Evolutionary conservation across 495 filamentous ascomycete genomes (phyloP).

Genomic region (Tuber magnatum): DNA sequence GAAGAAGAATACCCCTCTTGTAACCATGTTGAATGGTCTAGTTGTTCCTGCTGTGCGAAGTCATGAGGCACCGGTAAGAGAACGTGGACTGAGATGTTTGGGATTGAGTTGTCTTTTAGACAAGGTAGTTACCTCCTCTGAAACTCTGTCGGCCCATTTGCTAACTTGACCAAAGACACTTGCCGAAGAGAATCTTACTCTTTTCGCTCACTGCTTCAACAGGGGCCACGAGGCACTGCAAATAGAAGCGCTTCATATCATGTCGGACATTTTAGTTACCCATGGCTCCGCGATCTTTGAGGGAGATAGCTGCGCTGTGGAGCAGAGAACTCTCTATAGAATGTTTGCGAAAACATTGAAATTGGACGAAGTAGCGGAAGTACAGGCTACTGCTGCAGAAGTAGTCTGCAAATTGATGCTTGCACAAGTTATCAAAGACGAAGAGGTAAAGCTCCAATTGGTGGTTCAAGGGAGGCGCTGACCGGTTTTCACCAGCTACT

Average conservation of each 20-base stretch:
- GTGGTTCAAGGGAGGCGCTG: neutral
- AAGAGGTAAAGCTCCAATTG: slow-evolving; percentile 42
- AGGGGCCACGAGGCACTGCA: slow-evolving; percentile 87
- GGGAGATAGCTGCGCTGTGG: slow-evolving; percentile 40
- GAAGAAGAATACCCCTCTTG: slow-evolving; percentile 76
- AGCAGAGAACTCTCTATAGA: slow-evolving; percentile 31
- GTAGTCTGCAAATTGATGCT: slow-evolving; percentile 83
- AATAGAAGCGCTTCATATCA: slow-evolving; percentile 78
- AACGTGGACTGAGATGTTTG: slow-evolving; percentile 78
- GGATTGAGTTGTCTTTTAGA: slow-evolving; percentile 88
- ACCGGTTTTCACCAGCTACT: slow-evolving; percentile 55
- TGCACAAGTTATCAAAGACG: slow-evolving; percentile 57
- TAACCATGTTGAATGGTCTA: slow-evolving; percentile 92
- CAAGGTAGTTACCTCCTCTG: slow-evolving; percentile 48
- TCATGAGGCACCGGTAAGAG: slow-evolving; percentile 86
- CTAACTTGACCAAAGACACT: slow-evolving; percentile 51
- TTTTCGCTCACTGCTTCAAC: slow-evolving; percentile 92
- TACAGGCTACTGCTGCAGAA: slow-evolving; percentile 74
- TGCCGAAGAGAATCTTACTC: slow-evolving; percentile 82
- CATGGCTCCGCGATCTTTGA: slow-evolving; percentile 68
- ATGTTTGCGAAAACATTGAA: slow-evolving; percentile 59
- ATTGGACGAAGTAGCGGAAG: slow-evolving; percentile 57
- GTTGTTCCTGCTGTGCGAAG: slow-evolving; percentile 89
- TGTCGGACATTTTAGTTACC: slow-evolving; percentile 85
- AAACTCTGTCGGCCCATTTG: slow-evolving; percentile 2